Percentiles rank a stretch among this genome's conserved stretches.
Evolutionary conservation across 805 yeast species (phyloP).

Genomic region (Priceomyces castillae): DNA sequence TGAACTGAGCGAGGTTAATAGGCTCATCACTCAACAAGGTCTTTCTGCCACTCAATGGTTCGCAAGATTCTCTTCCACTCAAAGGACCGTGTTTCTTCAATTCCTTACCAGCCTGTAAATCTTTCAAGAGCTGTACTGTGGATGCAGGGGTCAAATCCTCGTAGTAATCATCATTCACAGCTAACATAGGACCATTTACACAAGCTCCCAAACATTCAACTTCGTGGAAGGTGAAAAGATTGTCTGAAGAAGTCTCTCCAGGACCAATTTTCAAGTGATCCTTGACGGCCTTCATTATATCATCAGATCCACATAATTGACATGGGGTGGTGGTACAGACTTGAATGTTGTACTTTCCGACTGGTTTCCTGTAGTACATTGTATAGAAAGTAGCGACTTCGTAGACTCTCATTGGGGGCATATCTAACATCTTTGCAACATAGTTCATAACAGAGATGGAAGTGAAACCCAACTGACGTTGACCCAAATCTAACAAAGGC

Average conservation of each 20-base stretch:
- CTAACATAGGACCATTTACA: constrained; percentile 88
- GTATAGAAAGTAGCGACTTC: constrained; percentile 92
- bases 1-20: constrained; percentile 62
- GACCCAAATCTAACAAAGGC: constrained; percentile 85
- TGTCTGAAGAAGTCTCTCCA: constrained; percentile 75
- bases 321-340: constrained; percentile 91
- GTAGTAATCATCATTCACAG: constrained; percentile 75
- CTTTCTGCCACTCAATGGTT: constrained; percentile 70
- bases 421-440: constrained; percentile 77
- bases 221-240: constrained; percentile 76
- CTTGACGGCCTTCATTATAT: constrained; percentile 68
- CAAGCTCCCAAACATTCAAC: constrained; percentile 93
- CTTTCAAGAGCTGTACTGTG: constrained; percentile 58
- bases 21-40: constrained; percentile 62
- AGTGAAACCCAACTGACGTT: constrained; percentile 82
- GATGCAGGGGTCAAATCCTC: constrained; percentile 77
- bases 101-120: constrained; percentile 60
- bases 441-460: constrained; percentile 87
- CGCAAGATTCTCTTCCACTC: constrained; percentile 66
- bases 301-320: constrained; percentile 79
- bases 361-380: constrained; percentile 83
- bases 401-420: constrained; percentile 93
- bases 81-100: constrained; percentile 66
- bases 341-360: constrained; percentile 81
- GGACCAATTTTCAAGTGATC: constrained; percentile 61